phyloP scores from a whole-genome alignment of 2,329 filamentous ascomycete species.

The Alternaria sp. region DNA sequence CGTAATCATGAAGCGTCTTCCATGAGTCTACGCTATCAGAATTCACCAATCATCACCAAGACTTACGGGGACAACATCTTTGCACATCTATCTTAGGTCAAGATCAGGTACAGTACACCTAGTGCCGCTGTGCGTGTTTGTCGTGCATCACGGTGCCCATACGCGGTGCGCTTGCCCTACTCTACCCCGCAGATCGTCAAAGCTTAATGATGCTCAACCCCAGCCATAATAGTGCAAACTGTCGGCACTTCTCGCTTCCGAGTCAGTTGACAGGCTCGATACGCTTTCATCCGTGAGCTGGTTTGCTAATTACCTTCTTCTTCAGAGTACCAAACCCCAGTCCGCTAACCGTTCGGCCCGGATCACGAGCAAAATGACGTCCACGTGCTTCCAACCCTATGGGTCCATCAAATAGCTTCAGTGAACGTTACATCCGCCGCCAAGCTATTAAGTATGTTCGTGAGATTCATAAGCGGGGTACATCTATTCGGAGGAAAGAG shows the following conservation, averaged over 20 bases:
- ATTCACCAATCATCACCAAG: neutral
- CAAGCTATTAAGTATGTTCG: slow-evolving; percentile 25
- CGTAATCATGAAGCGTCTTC: neutral
- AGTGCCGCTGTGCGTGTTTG: neutral
- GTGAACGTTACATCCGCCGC: slow-evolving; percentile 36
- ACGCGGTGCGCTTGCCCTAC: neutral
- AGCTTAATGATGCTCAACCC: slow-evolving; percentile 10
- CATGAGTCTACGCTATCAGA: neutral
- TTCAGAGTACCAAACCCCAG: slow-evolving; percentile 15
- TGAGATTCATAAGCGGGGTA: slow-evolving; percentile 46
- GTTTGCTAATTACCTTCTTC: slow-evolving; percentile 16
- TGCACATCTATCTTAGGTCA: neutral
- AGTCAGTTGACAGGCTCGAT: slow-evolving; percentile 16
- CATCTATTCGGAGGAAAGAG: slow-evolving; percentile 31
- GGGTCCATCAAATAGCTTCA: slow-evolving; percentile 30
- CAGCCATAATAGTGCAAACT: slow-evolving; percentile 6
- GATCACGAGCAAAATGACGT: slow-evolving; percentile 34
- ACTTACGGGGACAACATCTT: neutral
- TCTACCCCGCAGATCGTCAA: slow-evolving; percentile 21
- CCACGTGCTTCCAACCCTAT: slow-evolving; percentile 15
- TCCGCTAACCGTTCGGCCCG: slow-evolving; percentile 15
- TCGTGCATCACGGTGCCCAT: slow-evolving; percentile 6
- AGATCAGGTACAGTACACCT: neutral
- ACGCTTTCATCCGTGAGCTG: neutral
- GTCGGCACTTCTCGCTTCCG: slow-evolving; percentile 1